Percentiles rank a stretch among this genome's conserved stretches.
Evolutionary conservation across 768 basidiomycete genomes (phyloP).

Genomic region (Boletus subparvulus): DNA sequence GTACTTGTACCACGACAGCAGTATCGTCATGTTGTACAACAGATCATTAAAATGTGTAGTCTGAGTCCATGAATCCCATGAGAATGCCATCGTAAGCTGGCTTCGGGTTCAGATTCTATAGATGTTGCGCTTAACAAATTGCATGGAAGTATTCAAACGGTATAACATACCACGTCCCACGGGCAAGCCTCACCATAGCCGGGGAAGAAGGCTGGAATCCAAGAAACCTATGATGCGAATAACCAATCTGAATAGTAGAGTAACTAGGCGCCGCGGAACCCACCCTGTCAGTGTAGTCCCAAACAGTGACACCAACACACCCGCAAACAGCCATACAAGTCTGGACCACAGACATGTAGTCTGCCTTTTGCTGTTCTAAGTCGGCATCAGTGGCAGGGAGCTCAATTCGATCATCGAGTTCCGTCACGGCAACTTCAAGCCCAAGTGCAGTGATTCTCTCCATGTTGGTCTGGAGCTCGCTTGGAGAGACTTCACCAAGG

Average conservation of each 20-base stretch:
- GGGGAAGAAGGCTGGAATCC: conserved; percentile 7
- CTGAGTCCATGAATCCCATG: conserved; percentile 6
- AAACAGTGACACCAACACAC: conserved; percentile 40
- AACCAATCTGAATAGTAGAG: conserved; percentile 16
- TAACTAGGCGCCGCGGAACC: conserved; percentile 1
- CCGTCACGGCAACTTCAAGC: conserved; percentile 67
- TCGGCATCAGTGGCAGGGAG: conserved; percentile 47
- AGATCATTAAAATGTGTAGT: background rate
- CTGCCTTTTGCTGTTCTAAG: conserved; percentile 53
- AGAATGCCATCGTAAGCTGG: conserved; percentile 16
- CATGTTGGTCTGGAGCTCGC: conserved; percentile 46
- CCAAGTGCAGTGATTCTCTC: conserved; percentile 57
- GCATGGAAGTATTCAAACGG: background rate
- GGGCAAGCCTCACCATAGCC: conserved; percentile 17
- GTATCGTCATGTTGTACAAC: conserved; percentile 3
- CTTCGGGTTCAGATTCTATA: conserved; percentile 16
- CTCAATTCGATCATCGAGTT: conserved; percentile 63
- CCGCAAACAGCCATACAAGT: conserved; percentile 46
- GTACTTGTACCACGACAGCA: background rate
- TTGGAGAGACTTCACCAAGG: conserved; percentile 52
- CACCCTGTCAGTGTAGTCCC: conserved; percentile 43
- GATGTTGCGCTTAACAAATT: background rate
- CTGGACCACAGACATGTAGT: conserved; percentile 56
- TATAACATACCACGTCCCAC: conserved; percentile 14
- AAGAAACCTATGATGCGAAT: conserved; percentile 14